phyloP scores from a whole-genome alignment of 768 basidiomycete species.

The Leccinellum rugosiceps region DNA sequence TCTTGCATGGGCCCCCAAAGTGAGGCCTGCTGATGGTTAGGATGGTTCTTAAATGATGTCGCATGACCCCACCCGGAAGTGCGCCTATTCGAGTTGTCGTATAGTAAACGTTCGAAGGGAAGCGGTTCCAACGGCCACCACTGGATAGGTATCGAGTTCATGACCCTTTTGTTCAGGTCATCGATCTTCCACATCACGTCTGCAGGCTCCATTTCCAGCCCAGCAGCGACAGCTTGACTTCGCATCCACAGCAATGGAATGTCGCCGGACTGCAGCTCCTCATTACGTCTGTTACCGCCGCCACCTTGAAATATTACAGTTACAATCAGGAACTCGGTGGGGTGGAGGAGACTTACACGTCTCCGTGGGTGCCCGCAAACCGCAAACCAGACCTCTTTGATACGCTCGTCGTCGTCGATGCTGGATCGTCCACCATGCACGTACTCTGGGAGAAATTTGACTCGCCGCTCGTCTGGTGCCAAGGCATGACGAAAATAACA shows the following conservation, averaged over 20 bases:
- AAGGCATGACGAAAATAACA: slow-evolving; percentile 46
- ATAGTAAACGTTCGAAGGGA: slow-evolving; percentile 24
- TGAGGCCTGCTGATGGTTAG: slow-evolving; percentile 25
- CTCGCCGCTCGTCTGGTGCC: slow-evolving; percentile 45
- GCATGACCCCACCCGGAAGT: slow-evolving; percentile 18
- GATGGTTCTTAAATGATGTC: not conserved
- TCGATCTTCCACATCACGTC: slow-evolving; percentile 28
- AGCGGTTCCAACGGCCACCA: slow-evolving; percentile 28
- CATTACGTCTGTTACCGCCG: slow-evolving; percentile 28
- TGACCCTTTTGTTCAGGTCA: slow-evolving; percentile 24
- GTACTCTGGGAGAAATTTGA: slow-evolving; percentile 47
- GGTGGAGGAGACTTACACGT: slow-evolving; percentile 30
- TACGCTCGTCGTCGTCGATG: slow-evolving; percentile 12
- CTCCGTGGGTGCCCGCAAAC: slow-evolving; percentile 41
- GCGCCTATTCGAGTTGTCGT: slow-evolving; percentile 24
- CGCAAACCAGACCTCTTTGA: slow-evolving; percentile 45
- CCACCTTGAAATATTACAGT: slow-evolving; percentile 14
- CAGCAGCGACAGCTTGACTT: slow-evolving; percentile 27
- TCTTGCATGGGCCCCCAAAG: slow-evolving; percentile 22
- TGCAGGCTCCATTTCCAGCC: slow-evolving; percentile 18
- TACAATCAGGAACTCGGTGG: not conserved
- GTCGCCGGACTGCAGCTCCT: slow-evolving; percentile 26
- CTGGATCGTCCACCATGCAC: slow-evolving; percentile 27
- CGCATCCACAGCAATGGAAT: slow-evolving; percentile 33
- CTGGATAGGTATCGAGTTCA: slow-evolving; percentile 3